Conservation (phyloP, 2,329 filamentous ascomycete genomes). For the Verticillium zaregamsianum region DNA sequence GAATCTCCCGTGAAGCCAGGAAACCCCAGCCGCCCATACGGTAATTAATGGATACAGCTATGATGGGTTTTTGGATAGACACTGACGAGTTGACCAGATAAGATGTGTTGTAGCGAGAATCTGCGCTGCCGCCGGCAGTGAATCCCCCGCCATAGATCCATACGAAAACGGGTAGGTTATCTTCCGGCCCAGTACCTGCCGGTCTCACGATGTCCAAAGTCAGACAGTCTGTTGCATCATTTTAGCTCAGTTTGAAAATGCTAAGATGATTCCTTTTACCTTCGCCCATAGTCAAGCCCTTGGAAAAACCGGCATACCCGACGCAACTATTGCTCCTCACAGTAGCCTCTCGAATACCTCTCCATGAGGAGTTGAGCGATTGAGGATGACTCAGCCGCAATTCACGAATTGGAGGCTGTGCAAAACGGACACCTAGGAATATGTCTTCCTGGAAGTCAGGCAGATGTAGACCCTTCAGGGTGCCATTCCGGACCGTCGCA, state of each 20-base stretch:
- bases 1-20: constrained; percentile 13
- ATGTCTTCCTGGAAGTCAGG: not conserved
- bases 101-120: constrained; percentile 3
- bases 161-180: constrained; percentile 6
- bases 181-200: constrained; percentile 1
- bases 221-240: constrained; percentile 20
- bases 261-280: not conserved
- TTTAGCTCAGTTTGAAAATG: constrained; percentile 18
- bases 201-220: constrained; percentile 23
- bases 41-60: constrained; percentile 7
- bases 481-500: not conserved
- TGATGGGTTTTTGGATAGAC: not conserved
- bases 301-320: not conserved
- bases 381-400: not conserved
- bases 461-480: not conserved
- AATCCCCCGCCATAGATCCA: constrained; percentile 24
- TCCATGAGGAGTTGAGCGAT: not conserved
- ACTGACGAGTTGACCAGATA: constrained; percentile 3
- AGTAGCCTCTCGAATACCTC: not conserved
- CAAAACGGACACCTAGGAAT: not conserved
- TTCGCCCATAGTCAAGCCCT: not conserved
- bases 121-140: constrained; percentile 9
- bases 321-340: not conserved
- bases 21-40: constrained; percentile 27
- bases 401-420: not conserved